Evolutionary conservation across 129 eudicot genomes (phyloP).

Genomic region (Calendula officinalis): DNA sequence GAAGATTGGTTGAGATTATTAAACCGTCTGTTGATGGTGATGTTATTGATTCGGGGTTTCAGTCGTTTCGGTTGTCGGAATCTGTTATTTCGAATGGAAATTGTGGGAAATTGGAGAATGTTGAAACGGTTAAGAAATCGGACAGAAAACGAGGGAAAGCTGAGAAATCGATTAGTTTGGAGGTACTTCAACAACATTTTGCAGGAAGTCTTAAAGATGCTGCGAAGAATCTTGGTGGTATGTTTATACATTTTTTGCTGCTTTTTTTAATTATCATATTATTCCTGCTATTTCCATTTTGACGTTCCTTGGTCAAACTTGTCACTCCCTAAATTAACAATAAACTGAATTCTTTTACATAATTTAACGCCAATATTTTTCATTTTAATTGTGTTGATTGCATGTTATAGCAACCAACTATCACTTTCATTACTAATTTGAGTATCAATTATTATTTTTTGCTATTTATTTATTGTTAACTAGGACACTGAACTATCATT

Average conservation of each 20-base stretch:
- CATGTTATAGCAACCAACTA: background rate
- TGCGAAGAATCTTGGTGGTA: conserved; percentile 94
- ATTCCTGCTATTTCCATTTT: conserved; percentile 3
- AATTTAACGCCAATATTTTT: background rate
- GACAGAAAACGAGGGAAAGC: conserved; percentile 93
- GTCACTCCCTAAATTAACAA: background rate
- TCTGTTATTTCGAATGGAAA: conserved; percentile 30
- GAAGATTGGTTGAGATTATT: conserved; percentile 60
- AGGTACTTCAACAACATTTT: conserved; percentile 89
- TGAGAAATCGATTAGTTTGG: conserved; percentile 87
- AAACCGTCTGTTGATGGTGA: conserved; percentile 52
- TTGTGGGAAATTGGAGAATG: conserved; percentile 25
- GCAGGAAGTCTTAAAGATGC: conserved; percentile 96
- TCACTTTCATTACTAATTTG: background rate
- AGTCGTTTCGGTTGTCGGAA: conserved; percentile 39
- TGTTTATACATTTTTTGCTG: conserved; percentile 21
- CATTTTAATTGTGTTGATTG: background rate
- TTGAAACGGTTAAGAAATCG: conserved; percentile 47
- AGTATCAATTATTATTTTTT: too few relatives aligned
- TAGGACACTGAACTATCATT: background rate
- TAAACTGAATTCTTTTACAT: background rate
- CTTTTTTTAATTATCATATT: background rate
- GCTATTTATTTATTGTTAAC: too few relatives aligned
- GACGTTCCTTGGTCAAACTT: conserved; percentile 47
- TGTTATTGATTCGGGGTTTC: conserved; percentile 39